These are phyloP conservation scores for Blastocystis sp. DNA, from an alignment of 352 stramenopile species.

Conservation along the genomic window DNA sequence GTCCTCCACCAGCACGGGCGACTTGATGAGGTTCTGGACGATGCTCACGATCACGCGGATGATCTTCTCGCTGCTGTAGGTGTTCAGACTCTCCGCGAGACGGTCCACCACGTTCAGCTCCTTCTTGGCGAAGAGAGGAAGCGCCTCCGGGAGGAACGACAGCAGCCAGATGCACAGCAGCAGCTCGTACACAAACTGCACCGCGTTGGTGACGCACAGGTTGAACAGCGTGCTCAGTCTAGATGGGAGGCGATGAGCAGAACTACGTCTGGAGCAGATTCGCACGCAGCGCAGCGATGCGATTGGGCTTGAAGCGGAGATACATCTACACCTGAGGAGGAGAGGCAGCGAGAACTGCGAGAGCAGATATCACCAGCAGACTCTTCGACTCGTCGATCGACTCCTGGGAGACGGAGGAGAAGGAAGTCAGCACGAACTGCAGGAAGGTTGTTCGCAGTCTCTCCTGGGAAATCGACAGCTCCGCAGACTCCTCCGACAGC, in stretches of 20 bases:
- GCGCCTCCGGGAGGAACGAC: conserved; percentile 18
- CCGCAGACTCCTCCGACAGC: background rate
- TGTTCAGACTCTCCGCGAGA: conserved; percentile 17
- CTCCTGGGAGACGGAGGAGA: background rate
- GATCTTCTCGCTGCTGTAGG: conserved; percentile 54
- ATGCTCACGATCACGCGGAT: conserved; percentile 45
- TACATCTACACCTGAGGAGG: background rate
- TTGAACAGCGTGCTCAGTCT: conserved; percentile 42
- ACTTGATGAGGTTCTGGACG: conserved; percentile 41
- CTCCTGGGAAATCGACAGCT: background rate
- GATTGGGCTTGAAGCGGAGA: conserved; percentile 35
- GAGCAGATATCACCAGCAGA: conserved; percentile 27
- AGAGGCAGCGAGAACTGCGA: background rate
- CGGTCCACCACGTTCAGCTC: conserved; percentile 1
- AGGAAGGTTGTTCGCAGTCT: background rate
- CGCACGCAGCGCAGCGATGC: background rate
- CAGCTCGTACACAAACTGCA: conserved; percentile 46
- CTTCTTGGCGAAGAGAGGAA: conserved; percentile 21
- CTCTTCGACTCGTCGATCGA: conserved; percentile 11
- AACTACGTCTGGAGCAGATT: background rate
- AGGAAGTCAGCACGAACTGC: background rate
- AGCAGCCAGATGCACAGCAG: conserved; percentile 55
- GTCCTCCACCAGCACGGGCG: background rate
- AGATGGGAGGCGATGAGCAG: background rate
- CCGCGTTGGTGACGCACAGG: conserved; percentile 38